Evolutionary conservation across 1,139 yeast genomes (phyloP), one percentile per base, ranked within the genome.

Genomic region (Pichia sp.): DNA sequence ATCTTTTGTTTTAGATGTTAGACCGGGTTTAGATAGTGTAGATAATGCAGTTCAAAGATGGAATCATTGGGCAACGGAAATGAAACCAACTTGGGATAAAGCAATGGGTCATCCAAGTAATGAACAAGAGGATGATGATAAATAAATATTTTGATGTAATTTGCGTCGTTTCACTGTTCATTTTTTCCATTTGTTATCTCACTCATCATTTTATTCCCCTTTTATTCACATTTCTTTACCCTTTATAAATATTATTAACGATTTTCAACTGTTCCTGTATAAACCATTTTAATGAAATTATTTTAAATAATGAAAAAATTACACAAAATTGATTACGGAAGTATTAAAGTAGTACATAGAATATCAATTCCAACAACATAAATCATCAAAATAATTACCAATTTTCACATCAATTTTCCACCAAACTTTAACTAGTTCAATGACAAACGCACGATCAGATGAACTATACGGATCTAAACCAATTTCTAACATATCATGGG

Each of bases 1-100:
- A 11, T 78, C 96, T 0, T 95, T 93, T 67, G 83, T 82, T 69
- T 77, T 95, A 61, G 99, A 93, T 68, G 96, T 96, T 27, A 80
- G 99, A 59, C 99, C 99, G 0, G 99, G 96, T 1, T 73, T 91
- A 59, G 99, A 95, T 67, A 75, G 75, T 54, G 65, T 81, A 1
- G 70, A 73, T 0, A 84, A 77, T 61, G 88, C 84, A 5, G 64
- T 69, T 48, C 98, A 89, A 67, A 75, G 98, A 57, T 47, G 62
- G 22, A 53, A 51, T 19, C 67, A 61, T 47, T 68, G 70, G 70
- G 50, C 53, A 28, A 29, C 48, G 10, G 63, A 57, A 30, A 58
- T 61, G 39, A 61, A 62, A 49, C 70, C 70, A 11, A 50, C 59
- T 10, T 65, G 70, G 68, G 67, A 65, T 50, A 66, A 67, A 51